phyloP scores from a whole-genome alignment of 176 grass and related monocot genomes.

The Pontederia paniculata region DNA sequence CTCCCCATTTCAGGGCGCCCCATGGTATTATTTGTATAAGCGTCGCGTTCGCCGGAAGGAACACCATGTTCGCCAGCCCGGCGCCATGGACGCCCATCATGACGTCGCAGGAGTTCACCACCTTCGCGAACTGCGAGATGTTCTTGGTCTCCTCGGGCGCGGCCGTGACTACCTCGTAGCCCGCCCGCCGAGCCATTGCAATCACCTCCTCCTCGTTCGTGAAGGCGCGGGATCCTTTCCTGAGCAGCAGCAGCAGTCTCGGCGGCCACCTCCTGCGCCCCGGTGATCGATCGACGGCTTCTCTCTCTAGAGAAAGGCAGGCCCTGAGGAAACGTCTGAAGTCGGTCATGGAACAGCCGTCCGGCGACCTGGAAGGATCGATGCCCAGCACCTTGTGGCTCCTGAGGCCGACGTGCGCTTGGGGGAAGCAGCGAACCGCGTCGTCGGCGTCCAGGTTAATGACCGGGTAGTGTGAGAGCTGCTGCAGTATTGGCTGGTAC shows the following conservation, averaged over 20 bases:
- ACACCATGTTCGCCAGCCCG: slow-evolving; percentile 35
- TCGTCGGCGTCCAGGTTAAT: slow-evolving; percentile 44
- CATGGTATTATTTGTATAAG: slow-evolving; percentile 61
- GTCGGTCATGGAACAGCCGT: slow-evolving; percentile 29
- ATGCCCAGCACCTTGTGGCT: slow-evolving; percentile 41
- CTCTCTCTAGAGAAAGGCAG: slow-evolving; percentile 26
- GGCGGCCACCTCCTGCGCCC: slow-evolving; percentile 16
- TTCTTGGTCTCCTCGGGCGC: slow-evolving; percentile 18
- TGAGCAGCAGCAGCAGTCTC: slow-evolving; percentile 34
- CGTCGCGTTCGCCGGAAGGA: slow-evolving; percentile 36
- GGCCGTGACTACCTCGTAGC: slow-evolving; percentile 41
- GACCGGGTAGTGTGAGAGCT: slow-evolving; percentile 28
- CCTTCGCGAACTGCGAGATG: slow-evolving; percentile 23
- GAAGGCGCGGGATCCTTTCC: slow-evolving; percentile 32
- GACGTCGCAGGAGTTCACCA: slow-evolving; percentile 33
- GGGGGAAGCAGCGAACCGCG: slow-evolving; percentile 44
- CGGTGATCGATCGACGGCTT: neutral
- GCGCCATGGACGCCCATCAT: slow-evolving; percentile 39
- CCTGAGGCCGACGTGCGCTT: slow-evolving; percentile 30
- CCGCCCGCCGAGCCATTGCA: slow-evolving; percentile 2
- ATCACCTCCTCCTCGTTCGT: slow-evolving; percentile 37
- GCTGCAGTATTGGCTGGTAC: slow-evolving; percentile 23
- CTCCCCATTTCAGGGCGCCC: slow-evolving; percentile 32
- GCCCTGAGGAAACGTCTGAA: slow-evolving; percentile 49
- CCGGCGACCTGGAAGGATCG: slow-evolving; percentile 17